phyloP scores from a whole-genome alignment of 2,329 filamentous ascomycete species.

The Rhynchosporium secalis region DNA sequence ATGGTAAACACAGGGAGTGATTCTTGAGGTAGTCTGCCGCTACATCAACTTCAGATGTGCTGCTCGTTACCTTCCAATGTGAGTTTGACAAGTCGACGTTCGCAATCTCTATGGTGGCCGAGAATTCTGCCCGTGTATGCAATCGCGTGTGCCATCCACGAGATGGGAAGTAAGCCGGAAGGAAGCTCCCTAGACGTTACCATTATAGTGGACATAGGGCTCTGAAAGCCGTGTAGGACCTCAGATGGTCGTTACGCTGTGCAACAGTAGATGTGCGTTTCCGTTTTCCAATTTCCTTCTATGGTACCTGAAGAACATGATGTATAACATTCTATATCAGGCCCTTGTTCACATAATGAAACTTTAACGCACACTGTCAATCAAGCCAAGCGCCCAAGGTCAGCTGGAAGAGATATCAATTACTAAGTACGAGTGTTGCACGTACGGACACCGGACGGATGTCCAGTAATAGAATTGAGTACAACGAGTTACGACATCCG shows the following conservation, averaged over 20 bases:
- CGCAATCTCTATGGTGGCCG: neutral
- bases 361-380: neutral
- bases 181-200: neutral
- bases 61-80: neutral
- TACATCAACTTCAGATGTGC: no score
- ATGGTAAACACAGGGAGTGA: neutral
- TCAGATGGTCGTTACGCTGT: neutral
- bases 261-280: neutral
- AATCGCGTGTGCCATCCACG: neutral
- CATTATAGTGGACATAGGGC: neutral
- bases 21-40: no score
- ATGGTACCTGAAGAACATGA: slow-evolving; percentile 5
- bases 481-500: neutral
- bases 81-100: neutral
- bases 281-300: neutral
- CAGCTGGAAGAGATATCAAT: slow-evolving; percentile 1
- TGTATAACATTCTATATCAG: neutral
- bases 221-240: neutral
- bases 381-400: neutral
- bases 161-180: neutral
- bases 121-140: neutral
- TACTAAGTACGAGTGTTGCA: neutral
- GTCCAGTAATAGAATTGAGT: neutral
- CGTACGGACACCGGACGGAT: neutral
- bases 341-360: neutral